A percentile compares a stretch with the other conserved stretches of the same genome.
Conservation (phyloP, 768 basidiomycete species). For the Asterophora parasitica region DNA sequence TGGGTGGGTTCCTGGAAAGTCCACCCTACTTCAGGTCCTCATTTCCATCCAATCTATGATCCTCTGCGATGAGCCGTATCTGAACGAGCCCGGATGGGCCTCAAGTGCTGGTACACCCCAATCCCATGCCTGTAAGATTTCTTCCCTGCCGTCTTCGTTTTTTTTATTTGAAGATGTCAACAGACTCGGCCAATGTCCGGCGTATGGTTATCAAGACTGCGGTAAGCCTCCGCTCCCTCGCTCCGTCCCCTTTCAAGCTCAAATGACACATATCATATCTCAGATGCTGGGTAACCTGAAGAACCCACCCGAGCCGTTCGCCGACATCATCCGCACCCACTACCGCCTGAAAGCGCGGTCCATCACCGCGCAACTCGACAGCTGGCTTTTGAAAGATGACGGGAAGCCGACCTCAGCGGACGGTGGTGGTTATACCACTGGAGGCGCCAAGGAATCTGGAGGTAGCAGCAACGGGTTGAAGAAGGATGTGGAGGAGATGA, state of each 20-base stretch:
- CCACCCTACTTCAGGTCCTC: slow-evolving; percentile 84
- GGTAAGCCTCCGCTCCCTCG: slow-evolving; percentile 36
- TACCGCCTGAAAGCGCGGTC: slow-evolving; percentile 79
- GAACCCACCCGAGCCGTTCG: slow-evolving; percentile 80
- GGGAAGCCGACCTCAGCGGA: slow-evolving; percentile 54
- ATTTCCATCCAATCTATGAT: slow-evolving; percentile 98
- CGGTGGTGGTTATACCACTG: slow-evolving; percentile 39
- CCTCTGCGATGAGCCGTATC: slow-evolving; percentile 87
- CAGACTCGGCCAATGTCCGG: slow-evolving; percentile 89
- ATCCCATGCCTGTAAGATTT: slow-evolving; percentile 66
- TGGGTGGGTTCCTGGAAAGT: slow-evolving; percentile 88
- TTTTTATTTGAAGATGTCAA: slow-evolving; percentile 1
- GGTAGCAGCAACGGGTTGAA: slow-evolving; percentile 56
- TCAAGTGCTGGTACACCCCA: slow-evolving; percentile 64
- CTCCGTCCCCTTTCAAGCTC: not conserved
- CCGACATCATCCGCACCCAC: slow-evolving; percentile 84
- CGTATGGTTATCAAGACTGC: slow-evolving; percentile 91
- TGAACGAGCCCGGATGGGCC: slow-evolving; percentile 92
- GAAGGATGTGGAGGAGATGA: slow-evolving; percentile 71
- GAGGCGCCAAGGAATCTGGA: slow-evolving; percentile 28
- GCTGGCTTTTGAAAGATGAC: slow-evolving; percentile 76
- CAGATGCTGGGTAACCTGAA: slow-evolving; percentile 85
- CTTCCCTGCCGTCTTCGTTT: not conserved
- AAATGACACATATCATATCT: slow-evolving; percentile 1
- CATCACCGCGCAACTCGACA: slow-evolving; percentile 68